Evolutionary conservation across 495 filamentous ascomycete species (phyloP).

Genomic region (Paragyromitra xinjiangensis): DNA sequence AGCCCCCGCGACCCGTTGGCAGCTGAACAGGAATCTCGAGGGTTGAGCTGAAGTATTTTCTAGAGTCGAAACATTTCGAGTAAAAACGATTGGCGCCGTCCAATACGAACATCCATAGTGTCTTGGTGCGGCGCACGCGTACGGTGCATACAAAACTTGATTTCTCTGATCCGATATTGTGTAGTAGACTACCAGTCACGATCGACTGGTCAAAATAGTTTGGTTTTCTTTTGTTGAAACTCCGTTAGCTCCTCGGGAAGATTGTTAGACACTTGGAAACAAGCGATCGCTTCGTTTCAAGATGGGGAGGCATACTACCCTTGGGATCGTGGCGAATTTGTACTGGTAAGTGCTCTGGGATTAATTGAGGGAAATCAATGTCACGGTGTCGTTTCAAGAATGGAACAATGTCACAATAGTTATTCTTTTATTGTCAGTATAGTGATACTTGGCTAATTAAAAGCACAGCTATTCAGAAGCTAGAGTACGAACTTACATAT

Average conservation of each 20-base stretch:
- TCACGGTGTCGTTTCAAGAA: neutral
- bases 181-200: neutral
- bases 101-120: neutral
- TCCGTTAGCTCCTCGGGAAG: neutral
- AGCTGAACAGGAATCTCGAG: neutral
- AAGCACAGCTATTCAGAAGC: neutral
- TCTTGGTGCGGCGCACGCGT: conserved; percentile 2
- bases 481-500: conserved; percentile 4
- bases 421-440: neutral
- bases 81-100: neutral
- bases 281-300: neutral
- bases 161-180: neutral
- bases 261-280: neutral
- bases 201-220: neutral
- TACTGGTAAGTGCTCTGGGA: neutral
- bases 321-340: conserved; percentile 7
- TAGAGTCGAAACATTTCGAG: neutral
- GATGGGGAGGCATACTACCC: neutral
- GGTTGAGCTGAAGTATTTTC: neutral
- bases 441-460: conserved; percentile 1
- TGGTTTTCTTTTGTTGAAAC: neutral
- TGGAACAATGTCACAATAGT: neutral
- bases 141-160: neutral
- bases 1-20: neutral
- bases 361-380: neutral